Conservation (phyloP, 2,329 filamentous ascomycete species). For the Colletotrichum zoysiae region DNA sequence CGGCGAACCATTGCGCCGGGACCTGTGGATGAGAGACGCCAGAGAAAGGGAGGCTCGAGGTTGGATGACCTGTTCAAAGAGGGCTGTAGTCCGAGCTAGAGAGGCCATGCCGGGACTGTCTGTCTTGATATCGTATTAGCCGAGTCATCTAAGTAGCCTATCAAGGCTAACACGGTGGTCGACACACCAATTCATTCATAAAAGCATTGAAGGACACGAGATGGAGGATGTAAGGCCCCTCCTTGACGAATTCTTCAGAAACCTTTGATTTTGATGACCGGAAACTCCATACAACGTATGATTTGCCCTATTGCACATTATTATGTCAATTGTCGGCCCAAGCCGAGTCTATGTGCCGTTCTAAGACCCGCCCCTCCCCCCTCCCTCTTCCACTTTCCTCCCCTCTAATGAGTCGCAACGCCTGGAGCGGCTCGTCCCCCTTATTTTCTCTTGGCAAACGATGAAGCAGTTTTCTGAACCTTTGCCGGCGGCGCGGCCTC, state of each 20-base stretch:
- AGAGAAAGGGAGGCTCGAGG: background rate
- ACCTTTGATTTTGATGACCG: conserved; percentile 32
- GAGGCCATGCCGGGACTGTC: background rate
- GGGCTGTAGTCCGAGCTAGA: background rate
- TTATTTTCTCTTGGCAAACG: conserved; percentile 55
- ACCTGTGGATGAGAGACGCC: background rate
- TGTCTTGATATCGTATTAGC: background rate
- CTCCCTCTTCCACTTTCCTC: background rate
- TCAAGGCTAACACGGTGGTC: background rate
- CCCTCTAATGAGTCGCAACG: conserved; percentile 10
- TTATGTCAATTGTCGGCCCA: conserved; percentile 41
- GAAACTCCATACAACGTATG: conserved; percentile 32
- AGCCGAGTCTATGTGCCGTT: conserved; percentile 41
- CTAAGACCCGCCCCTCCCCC: conserved; percentile 11
- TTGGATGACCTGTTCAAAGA: too few species aligned
- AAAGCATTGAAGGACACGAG: background rate
- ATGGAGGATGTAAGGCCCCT: too few species aligned
- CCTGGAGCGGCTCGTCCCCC: background rate
- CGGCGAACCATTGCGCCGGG: conserved; percentile 17
- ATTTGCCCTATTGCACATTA: conserved; percentile 38
- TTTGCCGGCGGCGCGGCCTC: conserved; percentile 63
- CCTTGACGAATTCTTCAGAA: background rate
- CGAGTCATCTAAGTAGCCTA: background rate
- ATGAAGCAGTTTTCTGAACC: conserved; percentile 55
- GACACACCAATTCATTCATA: background rate